Evolutionary conservation across 306 rosid genomes (phyloP).

Genomic region (Begonia masoniana): DNA sequence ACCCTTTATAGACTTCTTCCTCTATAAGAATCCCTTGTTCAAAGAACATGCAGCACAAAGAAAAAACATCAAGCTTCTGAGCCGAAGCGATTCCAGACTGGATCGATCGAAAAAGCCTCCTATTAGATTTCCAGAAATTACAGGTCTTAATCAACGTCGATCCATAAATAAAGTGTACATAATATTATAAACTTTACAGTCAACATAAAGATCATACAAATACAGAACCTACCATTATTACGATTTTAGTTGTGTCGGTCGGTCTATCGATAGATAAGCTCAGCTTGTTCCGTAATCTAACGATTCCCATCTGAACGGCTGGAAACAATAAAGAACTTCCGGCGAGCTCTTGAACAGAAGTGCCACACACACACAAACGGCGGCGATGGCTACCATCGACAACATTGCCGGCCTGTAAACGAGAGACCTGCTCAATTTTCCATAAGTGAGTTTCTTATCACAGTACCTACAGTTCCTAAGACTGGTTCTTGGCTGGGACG

Average conservation of each 20-base stretch:
- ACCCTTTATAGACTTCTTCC: no score
- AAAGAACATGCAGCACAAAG: no score
- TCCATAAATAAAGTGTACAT: neutral
- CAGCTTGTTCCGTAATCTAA: slow-evolving; percentile 56
- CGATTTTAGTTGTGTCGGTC: slow-evolving; percentile 5
- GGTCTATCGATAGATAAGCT: slow-evolving; percentile 5
- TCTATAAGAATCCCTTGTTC: no score
- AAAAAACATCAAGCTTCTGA: neutral
- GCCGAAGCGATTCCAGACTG: no score
- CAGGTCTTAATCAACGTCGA: neutral
- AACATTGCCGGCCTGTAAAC: slow-evolving; percentile 72
- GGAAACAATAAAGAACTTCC: slow-evolving; percentile 44
- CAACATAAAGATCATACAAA: neutral
- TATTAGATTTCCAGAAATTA: neutral
- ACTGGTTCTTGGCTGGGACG: slow-evolving; percentile 9
- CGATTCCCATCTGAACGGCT: slow-evolving; percentile 72
- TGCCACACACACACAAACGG: slow-evolving; percentile 83
- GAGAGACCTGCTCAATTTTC: slow-evolving; percentile 26
- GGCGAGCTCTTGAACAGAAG: slow-evolving; percentile 84
- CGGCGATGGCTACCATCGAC: slow-evolving; percentile 76
- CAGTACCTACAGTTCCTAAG: slow-evolving; percentile 32
- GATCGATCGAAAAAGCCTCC: no score
- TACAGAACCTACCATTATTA: neutral
- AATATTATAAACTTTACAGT: neutral
- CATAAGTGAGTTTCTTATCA: slow-evolving; percentile 26